phyloP scores from a whole-genome alignment of 805 yeast genomes.

The Middelhovenomyces tepae region DNA sequence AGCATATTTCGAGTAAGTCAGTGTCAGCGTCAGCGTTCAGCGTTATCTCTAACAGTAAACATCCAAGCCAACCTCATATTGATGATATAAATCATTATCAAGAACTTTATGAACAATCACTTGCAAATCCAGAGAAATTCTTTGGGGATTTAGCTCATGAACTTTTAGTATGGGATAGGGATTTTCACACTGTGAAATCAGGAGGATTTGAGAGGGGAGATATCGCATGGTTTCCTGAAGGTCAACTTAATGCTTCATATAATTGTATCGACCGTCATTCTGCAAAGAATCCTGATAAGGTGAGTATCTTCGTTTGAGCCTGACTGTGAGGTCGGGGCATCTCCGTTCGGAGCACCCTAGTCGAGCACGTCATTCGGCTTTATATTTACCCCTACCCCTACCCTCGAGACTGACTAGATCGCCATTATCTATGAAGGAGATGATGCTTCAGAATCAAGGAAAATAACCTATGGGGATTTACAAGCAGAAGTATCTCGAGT shows the following conservation, averaged over 20 bases:
- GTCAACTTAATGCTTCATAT: constrained; percentile 70
- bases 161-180: constrained; percentile 43
- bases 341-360: too few species aligned
- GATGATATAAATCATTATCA: constrained; percentile 59
- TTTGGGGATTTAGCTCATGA: constrained; percentile 47
- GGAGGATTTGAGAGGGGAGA: constrained; percentile 20
- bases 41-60: too few species aligned
- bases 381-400: too few species aligned
- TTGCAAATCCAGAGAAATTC: constrained; percentile 45
- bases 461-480: constrained; percentile 62
- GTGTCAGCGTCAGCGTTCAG: constrained; percentile 3
- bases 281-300: constrained; percentile 53
- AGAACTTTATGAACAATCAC: constrained; percentile 44
- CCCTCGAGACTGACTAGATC: too few species aligned
- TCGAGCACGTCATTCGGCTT: too few species aligned
- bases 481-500: constrained; percentile 60
- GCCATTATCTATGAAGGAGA: constrained; percentile 80
- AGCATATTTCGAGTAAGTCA: constrained; percentile 21
- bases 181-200: constrained; percentile 32
- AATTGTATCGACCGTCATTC: constrained; percentile 83
- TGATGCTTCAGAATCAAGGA: constrained; percentile 55
- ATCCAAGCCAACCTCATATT: constrained; percentile 49
- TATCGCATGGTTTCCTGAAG: constrained; percentile 70
- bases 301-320: neutral
- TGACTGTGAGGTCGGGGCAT: neutral